Base-by-base conservation (phyloP, 2,329 filamentous ascomycete species). In the Lachnellula hyalina region DNA sequence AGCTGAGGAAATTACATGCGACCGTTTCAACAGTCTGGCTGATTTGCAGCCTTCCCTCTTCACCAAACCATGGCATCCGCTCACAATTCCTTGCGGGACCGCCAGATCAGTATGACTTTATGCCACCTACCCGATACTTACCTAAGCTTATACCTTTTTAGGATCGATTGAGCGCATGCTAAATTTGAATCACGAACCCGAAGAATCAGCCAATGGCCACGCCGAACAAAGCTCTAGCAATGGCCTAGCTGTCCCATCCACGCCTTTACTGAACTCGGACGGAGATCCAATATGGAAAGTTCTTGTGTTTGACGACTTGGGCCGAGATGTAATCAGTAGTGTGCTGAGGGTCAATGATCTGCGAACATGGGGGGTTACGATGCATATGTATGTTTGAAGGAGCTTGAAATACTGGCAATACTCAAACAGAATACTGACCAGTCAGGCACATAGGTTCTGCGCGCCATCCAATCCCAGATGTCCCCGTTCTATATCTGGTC, bases 221-320 rank as follows among this genome's bases (percentile, higher is more conserved):
- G 81, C 89, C 56, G 87, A 91, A 55, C 71, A 79, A 40, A 75
- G 81, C 46, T 76, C 81, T 2, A 67, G 72, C 34, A 86, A 85
- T 67, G 85, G 84, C 49, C 73, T 86, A 9, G 75, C 86, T 53
- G 79, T 86, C 52, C 82, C 87, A 21, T 81, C 86, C 38, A 85
- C 86, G n/a, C 87, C 90, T 15, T 88, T 96, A 51, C 76, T 96
- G 58, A 91, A 91, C 63, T 81, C 89, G 47, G 87, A 95, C 65
- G 91, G 92, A 60, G 90, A 96, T 67, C 92, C 93, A 0, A 92
- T 96, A 75, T 97, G 93, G 93, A 97, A 97, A 72, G 89, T 97
- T 6, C 77, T 99, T 51, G 90, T 99, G 9, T 97, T 99, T 69
- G 95, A 99, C 72, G 88, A 93, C 64, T 72, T 86, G 4, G 94